A percentile compares a stretch with the other conserved stretches of the same genome.
These are phyloP conservation scores for Pseudozyma sp. DNA, from an alignment of 1,284 basidiomycete genomes.

Conservation along the genomic window DNA sequence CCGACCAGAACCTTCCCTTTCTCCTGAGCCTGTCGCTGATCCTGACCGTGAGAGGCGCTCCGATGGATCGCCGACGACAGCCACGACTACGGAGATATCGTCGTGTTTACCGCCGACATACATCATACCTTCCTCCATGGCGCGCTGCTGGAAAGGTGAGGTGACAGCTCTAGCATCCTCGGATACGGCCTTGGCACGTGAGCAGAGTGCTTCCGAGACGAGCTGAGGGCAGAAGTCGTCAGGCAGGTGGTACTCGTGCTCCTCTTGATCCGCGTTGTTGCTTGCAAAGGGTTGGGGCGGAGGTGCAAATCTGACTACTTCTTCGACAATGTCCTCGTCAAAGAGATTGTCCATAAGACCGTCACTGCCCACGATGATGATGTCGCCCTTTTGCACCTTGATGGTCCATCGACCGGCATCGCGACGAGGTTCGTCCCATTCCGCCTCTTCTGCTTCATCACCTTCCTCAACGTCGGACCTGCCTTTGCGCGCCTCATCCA, in stretches of 20 bases:
- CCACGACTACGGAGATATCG: slow-evolving; percentile 70
- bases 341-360: slow-evolving; percentile 94
- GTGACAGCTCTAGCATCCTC: slow-evolving; percentile 72
- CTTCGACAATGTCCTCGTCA: slow-evolving; percentile 92
- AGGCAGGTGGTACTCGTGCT: slow-evolving; percentile 39
- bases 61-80: slow-evolving; percentile 68
- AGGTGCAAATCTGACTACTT: slow-evolving; percentile 77
- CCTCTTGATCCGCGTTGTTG: slow-evolving; percentile 17
- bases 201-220: slow-evolving; percentile 73
- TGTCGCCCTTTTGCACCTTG: slow-evolving; percentile 84
- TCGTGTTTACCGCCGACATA: slow-evolving; percentile 71
- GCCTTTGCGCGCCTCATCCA: slow-evolving; percentile 43
- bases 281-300: slow-evolving; percentile 22
- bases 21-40: slow-evolving; percentile 15
- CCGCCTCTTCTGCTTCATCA: slow-evolving; percentile 49
- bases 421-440: slow-evolving; percentile 63
- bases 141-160: slow-evolving; percentile 73
- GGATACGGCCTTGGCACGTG: slow-evolving; percentile 72
- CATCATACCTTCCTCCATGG: slow-evolving; percentile 72
- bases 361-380: slow-evolving; percentile 88
- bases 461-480: slow-evolving; percentile 13
- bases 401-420: slow-evolving; percentile 81
- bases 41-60: slow-evolving; percentile 23
- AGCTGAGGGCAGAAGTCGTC: slow-evolving; percentile 71
- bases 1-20: no score